phyloP scores from a whole-genome alignment of 2,329 filamentous ascomycete species.

The Calonectria henricotiae region DNA sequence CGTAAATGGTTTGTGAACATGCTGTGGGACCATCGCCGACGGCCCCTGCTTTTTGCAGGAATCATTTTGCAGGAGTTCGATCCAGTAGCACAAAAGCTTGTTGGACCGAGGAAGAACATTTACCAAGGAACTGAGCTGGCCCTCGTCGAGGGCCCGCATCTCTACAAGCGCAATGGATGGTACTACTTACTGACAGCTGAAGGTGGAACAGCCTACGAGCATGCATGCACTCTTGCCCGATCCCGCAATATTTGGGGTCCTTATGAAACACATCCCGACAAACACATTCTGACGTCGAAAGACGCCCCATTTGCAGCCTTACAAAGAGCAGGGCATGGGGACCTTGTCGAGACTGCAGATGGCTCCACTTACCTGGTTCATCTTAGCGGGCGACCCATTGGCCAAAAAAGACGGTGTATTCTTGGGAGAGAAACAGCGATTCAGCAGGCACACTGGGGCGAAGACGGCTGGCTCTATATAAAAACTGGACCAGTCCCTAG shows the following conservation, averaged over 20 bases:
- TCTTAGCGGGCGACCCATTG: constrained; percentile 67
- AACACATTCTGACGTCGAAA: constrained; percentile 71
- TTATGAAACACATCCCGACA: constrained; percentile 74
- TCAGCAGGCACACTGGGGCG: constrained; percentile 73
- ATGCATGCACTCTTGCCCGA: constrained; percentile 74
- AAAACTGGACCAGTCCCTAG: constrained; percentile 73
- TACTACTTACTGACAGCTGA: constrained; percentile 76
- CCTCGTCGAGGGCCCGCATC: constrained; percentile 72
- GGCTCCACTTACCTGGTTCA: constrained; percentile 71
- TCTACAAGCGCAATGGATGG: constrained; percentile 73
- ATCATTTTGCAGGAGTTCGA: constrained; percentile 75
- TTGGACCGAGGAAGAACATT: constrained; percentile 71
- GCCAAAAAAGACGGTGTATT: constrained; percentile 68
- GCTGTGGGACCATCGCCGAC: constrained; percentile 70
- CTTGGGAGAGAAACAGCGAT: constrained; percentile 72
- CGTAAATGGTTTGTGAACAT: constrained; percentile 73
- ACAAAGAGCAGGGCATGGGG: constrained; percentile 70
- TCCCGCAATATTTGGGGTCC: constrained; percentile 72
- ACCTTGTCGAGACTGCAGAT: constrained; percentile 70
- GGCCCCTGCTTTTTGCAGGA: constrained; percentile 68
- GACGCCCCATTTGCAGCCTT: constrained; percentile 66
- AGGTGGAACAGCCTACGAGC: constrained; percentile 74
- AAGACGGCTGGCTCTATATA: constrained; percentile 76
- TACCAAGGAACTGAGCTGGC: constrained; percentile 71
- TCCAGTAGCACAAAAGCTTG: constrained; percentile 64